A percentile compares a stretch with the other conserved stretches of the same genome.
Conservation (phyloP, 1,284 basidiomycete genomes). For the Leccinum subrobustum region DNA sequence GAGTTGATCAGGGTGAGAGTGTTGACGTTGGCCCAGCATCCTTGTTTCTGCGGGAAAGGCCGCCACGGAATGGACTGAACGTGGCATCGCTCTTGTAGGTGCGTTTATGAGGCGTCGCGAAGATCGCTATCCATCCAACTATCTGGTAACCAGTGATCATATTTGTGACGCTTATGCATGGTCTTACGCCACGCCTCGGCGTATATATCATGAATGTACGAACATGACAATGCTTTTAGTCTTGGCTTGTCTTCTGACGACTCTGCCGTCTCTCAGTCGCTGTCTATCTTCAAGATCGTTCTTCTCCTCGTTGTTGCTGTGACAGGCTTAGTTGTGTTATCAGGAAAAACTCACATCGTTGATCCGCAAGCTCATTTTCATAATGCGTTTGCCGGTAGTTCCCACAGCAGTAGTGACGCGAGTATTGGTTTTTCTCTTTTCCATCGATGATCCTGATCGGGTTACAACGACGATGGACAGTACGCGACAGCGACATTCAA, state of each 20-base stretch:
- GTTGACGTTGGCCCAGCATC: constrained; percentile 37
- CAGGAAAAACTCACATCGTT: constrained; percentile 43
- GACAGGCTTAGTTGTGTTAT: constrained; percentile 49
- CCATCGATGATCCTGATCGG: neutral
- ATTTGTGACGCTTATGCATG: constrained; percentile 48
- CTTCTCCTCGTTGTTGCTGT: constrained; percentile 29
- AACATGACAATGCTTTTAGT: neutral
- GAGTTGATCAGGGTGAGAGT: accelerated
- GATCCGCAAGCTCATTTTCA: constrained; percentile 47
- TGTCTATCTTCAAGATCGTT: constrained; percentile 28
- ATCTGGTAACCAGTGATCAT: constrained; percentile 36
- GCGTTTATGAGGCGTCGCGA: constrained; percentile 4
- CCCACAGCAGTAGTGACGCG: constrained; percentile 44
- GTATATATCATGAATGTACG: constrained; percentile 49
- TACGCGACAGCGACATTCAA: constrained; percentile 61
- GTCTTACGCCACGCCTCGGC: constrained; percentile 43
- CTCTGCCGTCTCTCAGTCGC: neutral
- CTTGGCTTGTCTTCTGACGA: neutral
- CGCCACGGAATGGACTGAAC: constrained; percentile 47
- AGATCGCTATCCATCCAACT: neutral
- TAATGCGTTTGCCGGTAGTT: constrained; percentile 49
- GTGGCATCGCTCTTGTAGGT: constrained; percentile 60
- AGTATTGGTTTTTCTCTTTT: constrained; percentile 6
- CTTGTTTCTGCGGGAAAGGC: constrained; percentile 44
- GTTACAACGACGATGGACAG: constrained; percentile 26